Conservation (phyloP, 805 yeast species). For the Sugiyamaella boreocaroliniensis region DNA sequence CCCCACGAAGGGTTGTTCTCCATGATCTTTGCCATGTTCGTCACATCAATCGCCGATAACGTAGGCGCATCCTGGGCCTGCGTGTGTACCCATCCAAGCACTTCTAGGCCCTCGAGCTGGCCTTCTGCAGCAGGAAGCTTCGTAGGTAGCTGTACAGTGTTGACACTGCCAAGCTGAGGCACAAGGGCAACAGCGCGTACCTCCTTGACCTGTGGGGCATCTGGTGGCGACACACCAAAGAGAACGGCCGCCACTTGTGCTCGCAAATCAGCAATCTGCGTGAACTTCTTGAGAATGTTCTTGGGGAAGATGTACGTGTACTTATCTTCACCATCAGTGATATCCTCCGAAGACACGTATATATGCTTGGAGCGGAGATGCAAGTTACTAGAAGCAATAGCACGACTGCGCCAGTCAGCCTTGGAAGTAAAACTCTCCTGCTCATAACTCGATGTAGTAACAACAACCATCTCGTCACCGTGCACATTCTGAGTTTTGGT, state of each 20-base stretch:
- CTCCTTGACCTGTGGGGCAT: constrained; percentile 69
- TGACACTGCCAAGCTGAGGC: constrained; percentile 79
- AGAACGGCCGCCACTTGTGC: constrained; percentile 76
- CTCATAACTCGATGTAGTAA: constrained; percentile 84
- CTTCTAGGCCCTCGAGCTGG: constrained; percentile 52
- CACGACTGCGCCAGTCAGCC: constrained; percentile 86
- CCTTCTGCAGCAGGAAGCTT: constrained; percentile 29
- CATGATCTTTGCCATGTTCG: constrained; percentile 44
- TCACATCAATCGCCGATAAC: constrained; percentile 65
- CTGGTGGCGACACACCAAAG: constrained; percentile 74
- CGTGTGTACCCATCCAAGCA: constrained; percentile 94
- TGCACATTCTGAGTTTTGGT: constrained; percentile 83
- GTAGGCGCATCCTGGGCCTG: constrained; percentile 58
- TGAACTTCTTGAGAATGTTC: constrained; percentile 67
- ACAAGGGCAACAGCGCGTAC: constrained; percentile 66
- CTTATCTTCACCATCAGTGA: constrained; percentile 44
- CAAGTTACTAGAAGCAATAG: constrained; percentile 68
- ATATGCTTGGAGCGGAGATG: constrained; percentile 69
- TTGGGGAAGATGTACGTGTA: constrained; percentile 75
- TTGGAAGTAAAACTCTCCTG: constrained; percentile 75
- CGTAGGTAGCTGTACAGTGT: constrained; percentile 55
- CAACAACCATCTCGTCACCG: constrained; percentile 93
- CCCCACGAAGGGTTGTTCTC: constrained; percentile 36
- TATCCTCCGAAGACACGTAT: constrained; percentile 62
- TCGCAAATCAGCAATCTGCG: constrained; percentile 73